Conservation (phyloP, 208 protist genomes). For the Acanthamoeba royreba region DNA sequence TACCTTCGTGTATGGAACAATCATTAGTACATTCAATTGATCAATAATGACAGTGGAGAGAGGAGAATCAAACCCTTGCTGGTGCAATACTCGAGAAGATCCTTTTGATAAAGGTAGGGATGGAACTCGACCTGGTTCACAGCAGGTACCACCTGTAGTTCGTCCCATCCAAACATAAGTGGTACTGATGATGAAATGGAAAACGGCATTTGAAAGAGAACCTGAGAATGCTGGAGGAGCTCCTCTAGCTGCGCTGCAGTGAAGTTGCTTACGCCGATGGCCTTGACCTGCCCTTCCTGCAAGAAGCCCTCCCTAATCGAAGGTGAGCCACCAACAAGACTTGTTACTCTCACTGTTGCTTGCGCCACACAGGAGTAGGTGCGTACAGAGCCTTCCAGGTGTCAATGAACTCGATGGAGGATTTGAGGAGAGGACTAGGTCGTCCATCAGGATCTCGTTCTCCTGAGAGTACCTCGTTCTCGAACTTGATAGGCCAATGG, state of each 20-base stretch:
- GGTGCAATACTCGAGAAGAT: neutral
- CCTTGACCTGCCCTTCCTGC: conserved; percentile 34
- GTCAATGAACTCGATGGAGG: neutral
- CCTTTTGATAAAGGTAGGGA: neutral
- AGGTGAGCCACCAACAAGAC: neutral
- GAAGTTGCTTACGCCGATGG: conserved; percentile 40
- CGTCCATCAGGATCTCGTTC: neutral
- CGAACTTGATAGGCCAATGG: conserved; percentile 25
- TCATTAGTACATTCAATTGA: no score
- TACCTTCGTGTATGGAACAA: no score
- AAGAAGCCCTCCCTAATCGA: neutral
- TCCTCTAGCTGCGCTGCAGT: neutral
- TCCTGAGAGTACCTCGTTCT: neutral
- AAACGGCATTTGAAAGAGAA: no score
- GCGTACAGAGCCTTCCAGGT: neutral
- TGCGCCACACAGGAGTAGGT: neutral
- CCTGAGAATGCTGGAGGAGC: neutral
- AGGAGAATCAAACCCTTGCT: neutral
- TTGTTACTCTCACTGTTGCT: neutral
- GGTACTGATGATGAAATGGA: neutral
- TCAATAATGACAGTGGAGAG: neutral
- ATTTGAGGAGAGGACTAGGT: neutral
- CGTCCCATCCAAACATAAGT: neutral
- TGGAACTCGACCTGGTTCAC: conserved; percentile 38
- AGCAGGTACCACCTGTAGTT: neutral